phyloP scores from a whole-genome alignment of 106 monocot species.

The Acanthochlamys bracteata region DNA sequence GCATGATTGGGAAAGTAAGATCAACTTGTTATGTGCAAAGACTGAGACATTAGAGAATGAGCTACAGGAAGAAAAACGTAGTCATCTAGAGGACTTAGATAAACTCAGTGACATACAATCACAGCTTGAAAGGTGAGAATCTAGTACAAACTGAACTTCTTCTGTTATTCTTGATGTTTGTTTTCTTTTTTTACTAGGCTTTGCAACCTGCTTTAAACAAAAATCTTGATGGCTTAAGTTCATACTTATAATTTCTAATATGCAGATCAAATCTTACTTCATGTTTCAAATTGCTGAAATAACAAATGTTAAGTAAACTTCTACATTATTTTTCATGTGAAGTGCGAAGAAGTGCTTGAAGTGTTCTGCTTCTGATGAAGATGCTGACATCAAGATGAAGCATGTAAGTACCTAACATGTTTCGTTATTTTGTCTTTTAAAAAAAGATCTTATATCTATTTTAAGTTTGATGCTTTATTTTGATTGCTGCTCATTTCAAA shows the following conservation, averaged over 20 bases:
- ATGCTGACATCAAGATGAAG: conserved; percentile 39
- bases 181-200: not conserved
- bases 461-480: too few species aligned
- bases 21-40: conserved; percentile 35
- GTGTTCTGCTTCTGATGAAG: conserved; percentile 20
- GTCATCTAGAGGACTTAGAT: conserved; percentile 54
- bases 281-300: too few species aligned
- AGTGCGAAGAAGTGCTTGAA: conserved; percentile 38
- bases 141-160: not conserved
- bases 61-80: conserved; percentile 54
- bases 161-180: not conserved
- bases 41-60: conserved; percentile 42
- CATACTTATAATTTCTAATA: not conserved
- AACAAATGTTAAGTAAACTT: too few species aligned
- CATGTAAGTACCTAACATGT: conserved; percentile 29
- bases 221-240: not conserved
- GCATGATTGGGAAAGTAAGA: conserved; percentile 53
- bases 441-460: too few species aligned
- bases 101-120: conserved; percentile 65
- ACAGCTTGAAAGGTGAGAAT: conserved; percentile 66
- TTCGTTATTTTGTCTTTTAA: not conserved
- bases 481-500: too few species aligned
- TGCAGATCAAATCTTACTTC: not conserved
- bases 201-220: not conserved
- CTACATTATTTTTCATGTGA: conserved; percentile 9